These are phyloP conservation scores for Leccinum ochraceum DNA, from an alignment of 768 basidiomycete genomes.

Conservation along the genomic window DNA sequence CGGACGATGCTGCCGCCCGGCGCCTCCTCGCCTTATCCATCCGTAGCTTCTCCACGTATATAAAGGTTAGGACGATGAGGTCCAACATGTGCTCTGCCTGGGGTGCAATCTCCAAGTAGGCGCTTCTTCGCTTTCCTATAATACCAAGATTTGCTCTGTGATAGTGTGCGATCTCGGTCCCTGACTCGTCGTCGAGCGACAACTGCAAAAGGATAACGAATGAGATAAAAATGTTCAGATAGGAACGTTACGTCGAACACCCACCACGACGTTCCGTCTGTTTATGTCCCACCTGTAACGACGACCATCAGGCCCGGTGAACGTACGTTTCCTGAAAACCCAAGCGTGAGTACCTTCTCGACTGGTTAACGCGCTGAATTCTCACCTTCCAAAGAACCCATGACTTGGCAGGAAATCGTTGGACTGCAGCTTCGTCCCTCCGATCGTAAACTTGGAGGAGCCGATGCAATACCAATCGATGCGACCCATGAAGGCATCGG, in stretches of 20 bases:
- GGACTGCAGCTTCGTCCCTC: constrained; percentile 27
- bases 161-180: constrained; percentile 19
- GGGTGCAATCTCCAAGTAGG: constrained; percentile 25
- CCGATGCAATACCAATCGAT: constrained; percentile 35
- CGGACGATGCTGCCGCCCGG: constrained; percentile 8
- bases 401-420: constrained; percentile 23
- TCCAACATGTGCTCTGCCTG: constrained; percentile 27
- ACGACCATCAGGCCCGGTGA: constrained; percentile 34
- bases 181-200: constrained; percentile 17
- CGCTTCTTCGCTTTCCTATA: constrained; percentile 21
- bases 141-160: constrained; percentile 29
- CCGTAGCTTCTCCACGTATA: constrained; percentile 33
- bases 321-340: constrained; percentile 26
- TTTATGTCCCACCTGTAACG: constrained; percentile 35
- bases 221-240: constrained; percentile 1
- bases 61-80: constrained; percentile 28
- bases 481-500: constrained; percentile 28
- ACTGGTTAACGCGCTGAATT: background rate
- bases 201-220: constrained; percentile 10
- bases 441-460: constrained; percentile 33
- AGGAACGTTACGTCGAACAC: background rate
- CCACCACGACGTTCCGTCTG: constrained; percentile 13
- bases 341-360: background rate
- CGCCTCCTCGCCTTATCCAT: constrained; percentile 21
- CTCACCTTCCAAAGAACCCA: constrained; percentile 24